Percentiles rank a stretch among this genome's conserved stretches.
These are phyloP conservation scores for Cotoneaster glaucophyllus DNA, from an alignment of 306 rosid genomes.

Conservation along the genomic window DNA sequence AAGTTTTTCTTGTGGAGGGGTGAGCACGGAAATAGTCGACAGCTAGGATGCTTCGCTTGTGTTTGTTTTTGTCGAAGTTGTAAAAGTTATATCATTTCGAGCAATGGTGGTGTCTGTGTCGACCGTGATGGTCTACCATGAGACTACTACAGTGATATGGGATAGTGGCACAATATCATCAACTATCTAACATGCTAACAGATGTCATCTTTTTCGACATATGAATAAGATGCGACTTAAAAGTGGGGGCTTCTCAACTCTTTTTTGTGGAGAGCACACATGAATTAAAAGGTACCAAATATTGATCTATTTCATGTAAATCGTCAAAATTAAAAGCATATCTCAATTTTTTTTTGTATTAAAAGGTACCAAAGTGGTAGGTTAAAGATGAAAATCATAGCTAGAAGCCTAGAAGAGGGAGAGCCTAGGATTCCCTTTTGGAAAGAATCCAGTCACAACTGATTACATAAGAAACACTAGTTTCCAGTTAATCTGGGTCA, in stretches of 20 bases:
- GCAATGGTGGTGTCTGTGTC: not conserved
- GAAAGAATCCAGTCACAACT: not conserved
- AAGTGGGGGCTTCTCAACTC: not conserved
- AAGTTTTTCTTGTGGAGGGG: not conserved
- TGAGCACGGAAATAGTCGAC: not conserved
- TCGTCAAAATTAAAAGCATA: not conserved
- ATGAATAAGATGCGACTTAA: not conserved
- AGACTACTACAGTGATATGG: not conserved
- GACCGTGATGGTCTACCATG: not conserved
- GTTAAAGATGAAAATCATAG: not conserved
- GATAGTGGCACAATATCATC: not conserved
- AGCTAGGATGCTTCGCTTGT: not conserved
- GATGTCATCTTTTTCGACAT: not conserved
- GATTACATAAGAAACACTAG: not conserved
- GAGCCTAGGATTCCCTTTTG: not conserved
- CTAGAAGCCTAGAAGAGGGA: not conserved
- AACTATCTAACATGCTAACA: not conserved
- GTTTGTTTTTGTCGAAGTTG: not conserved
- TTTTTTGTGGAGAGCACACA: not conserved
- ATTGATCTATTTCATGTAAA: not conserved
- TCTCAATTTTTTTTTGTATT: not conserved
- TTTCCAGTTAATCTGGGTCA: not conserved
- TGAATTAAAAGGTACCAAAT: not conserved
- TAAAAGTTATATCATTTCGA: not conserved
- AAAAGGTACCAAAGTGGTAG: conserved; percentile 1